phyloP scores from a whole-genome alignment of 75 land plant species.

The Cryptomeria japonica region DNA sequence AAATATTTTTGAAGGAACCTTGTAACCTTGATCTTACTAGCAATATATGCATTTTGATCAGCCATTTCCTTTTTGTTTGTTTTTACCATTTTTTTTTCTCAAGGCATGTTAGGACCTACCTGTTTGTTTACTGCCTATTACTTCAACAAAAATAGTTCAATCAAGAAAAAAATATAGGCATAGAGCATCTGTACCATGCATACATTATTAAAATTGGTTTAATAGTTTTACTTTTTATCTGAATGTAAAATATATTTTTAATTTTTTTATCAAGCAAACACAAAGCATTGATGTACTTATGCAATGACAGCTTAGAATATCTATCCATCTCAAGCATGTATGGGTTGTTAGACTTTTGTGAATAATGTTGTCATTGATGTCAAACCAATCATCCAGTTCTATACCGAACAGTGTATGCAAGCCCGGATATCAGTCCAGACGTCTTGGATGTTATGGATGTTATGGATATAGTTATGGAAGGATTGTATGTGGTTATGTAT shows the following conservation, averaged over 20 bases:
- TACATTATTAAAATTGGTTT: not conserved
- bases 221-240: not conserved
- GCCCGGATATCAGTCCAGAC: too few relatives aligned
- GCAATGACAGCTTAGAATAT: not conserved
- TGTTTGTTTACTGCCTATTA: not conserved
- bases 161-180: not conserved
- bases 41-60: too few relatives aligned
- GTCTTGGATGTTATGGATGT: too few relatives aligned
- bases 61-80: not conserved
- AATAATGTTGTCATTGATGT: too few relatives aligned
- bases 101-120: not conserved
- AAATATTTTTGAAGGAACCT: too few relatives aligned
- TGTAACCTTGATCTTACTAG: too few relatives aligned
- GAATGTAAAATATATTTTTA: not conserved
- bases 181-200: not conserved
- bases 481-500: too few relatives aligned
- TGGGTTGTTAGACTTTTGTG: too few relatives aligned
- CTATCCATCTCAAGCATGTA: not conserved
- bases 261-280: not conserved
- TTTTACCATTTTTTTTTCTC: not conserved
- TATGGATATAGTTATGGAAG: too few relatives aligned
- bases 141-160: not conserved
- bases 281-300: not conserved
- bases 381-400: too few relatives aligned
- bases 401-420: too few relatives aligned